Evolutionary conservation across 129 eudicot species (phyloP).

Genomic region (Apium graveolens): DNA sequence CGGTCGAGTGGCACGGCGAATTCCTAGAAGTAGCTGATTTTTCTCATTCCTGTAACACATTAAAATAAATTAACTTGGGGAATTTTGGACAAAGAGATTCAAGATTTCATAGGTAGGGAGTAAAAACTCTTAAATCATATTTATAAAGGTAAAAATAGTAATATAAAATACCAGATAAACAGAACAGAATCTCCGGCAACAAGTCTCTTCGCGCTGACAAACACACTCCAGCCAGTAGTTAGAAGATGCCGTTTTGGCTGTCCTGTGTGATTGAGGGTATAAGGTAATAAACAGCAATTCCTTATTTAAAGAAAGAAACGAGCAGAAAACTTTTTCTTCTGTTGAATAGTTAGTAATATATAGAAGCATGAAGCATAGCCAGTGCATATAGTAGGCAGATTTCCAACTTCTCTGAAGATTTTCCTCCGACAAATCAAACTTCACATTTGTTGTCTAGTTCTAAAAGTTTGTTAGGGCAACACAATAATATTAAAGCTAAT

Average conservation of each 20-base stretch:
- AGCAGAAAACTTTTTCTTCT: background rate
- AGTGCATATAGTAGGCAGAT: background rate
- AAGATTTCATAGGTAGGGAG: slow-evolving; percentile 4
- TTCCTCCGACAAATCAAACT: background rate
- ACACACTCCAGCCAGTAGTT: slow-evolving; percentile 99
- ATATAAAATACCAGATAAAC: slow-evolving; percentile 65
- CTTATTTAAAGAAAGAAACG: background rate
- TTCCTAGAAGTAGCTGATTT: slow-evolving; percentile 94
- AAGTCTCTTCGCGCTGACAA: slow-evolving; percentile 98
- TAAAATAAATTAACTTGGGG: background rate
- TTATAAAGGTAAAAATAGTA: background rate
- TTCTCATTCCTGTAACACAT: slow-evolving; percentile 68
- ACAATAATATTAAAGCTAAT: background rate
- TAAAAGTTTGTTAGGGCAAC: background rate
- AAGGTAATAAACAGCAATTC: slow-evolving; percentile 2
- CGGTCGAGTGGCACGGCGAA: slow-evolving; percentile 91
- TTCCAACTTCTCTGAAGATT: background rate
- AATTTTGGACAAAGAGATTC: background rate
- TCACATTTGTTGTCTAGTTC: background rate
- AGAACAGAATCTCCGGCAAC: slow-evolving; percentile 98
- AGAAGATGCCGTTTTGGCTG: slow-evolving; percentile 99
- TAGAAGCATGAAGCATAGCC: background rate
- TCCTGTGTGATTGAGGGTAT: slow-evolving; percentile 41
- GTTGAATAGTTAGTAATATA: background rate
- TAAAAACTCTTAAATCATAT: background rate